These are phyloP conservation scores for Penicillium coffeae DNA, from an alignment of 495 filamentous ascomycete genomes.

Conservation along the genomic window DNA sequence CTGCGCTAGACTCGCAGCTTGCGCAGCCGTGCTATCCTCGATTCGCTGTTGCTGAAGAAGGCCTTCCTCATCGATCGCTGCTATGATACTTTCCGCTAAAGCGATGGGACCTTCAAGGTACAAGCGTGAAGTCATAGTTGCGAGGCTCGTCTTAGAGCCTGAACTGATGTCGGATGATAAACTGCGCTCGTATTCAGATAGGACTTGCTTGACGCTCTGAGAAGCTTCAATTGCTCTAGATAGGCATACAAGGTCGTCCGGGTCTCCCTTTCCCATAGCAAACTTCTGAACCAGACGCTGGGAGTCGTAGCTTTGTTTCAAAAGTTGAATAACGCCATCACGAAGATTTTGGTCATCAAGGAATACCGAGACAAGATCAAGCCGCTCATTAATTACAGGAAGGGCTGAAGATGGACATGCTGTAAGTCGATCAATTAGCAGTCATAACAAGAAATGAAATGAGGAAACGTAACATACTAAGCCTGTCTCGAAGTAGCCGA, in stretches of 20 bases:
- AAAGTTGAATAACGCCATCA: conserved; percentile 60
- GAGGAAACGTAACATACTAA: conserved; percentile 51
- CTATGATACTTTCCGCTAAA: conserved; percentile 66
- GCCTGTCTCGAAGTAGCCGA: conserved; percentile 72
- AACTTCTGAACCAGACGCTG: conserved; percentile 92
- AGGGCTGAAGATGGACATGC: conserved; percentile 82
- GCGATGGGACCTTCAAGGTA: conserved; percentile 61
- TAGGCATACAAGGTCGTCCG: conserved; percentile 85
- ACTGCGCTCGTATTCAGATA: conserved; percentile 24
- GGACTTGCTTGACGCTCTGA: conserved; percentile 55
- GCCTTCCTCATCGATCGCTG: conserved; percentile 90
- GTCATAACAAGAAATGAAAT: neutral
- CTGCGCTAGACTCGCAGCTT: conserved; percentile 65
- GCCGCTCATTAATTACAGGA: conserved; percentile 68
- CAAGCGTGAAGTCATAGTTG: conserved; percentile 55
- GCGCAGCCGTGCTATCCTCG: conserved; percentile 65
- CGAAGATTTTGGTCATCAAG: conserved; percentile 58
- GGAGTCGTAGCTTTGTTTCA: conserved; percentile 77
- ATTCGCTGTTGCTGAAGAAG: conserved; percentile 72
- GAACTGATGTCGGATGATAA: conserved; percentile 12
- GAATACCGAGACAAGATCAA: conserved; percentile 78
- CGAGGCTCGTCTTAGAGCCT: conserved; percentile 35
- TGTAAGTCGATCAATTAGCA: conserved; percentile 22
- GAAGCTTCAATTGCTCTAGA: conserved; percentile 79
- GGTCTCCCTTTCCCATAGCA: conserved; percentile 81